Evolutionary conservation across 129 eudicot genomes (phyloP).

Genomic region (Calendula officinalis): DNA sequence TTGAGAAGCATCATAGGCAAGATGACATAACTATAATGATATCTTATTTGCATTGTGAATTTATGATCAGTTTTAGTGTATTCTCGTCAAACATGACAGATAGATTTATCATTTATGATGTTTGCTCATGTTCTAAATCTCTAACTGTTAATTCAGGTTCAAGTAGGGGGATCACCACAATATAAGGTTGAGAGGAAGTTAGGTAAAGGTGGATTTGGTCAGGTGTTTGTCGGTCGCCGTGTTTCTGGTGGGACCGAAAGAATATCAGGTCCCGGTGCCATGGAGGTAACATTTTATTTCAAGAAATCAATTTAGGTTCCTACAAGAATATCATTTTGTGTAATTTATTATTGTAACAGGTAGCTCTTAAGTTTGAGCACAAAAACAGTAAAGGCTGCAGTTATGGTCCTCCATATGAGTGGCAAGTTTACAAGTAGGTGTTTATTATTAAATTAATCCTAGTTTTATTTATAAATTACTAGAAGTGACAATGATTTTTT

Average conservation of each 20-base stretch:
- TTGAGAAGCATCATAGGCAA: constrained; percentile 4
- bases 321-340: constrained; percentile 22
- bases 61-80: too few species aligned
- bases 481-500: not conserved
- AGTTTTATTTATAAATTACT: not conserved
- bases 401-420: constrained; percentile 89
- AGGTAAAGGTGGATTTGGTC: constrained; percentile 87
- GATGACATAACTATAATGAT: not conserved
- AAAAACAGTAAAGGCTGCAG: constrained; percentile 83
- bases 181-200: constrained; percentile 76
- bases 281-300: constrained; percentile 45
- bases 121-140: constrained; percentile 6
- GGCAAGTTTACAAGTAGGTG: constrained; percentile 92
- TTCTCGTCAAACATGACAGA: too few species aligned
- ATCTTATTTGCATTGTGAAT: not conserved
- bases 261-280: constrained; percentile 57
- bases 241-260: constrained; percentile 43
- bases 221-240: constrained; percentile 86
- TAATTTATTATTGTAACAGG: constrained; percentile 45
- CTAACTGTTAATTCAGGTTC: constrained; percentile 44
- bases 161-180: constrained; percentile 74
- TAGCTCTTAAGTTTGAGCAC: constrained; percentile 88
- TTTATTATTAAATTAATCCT: not conserved
- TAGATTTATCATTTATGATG: not conserved
- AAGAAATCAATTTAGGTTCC: constrained; percentile 24